phyloP scores from a whole-genome alignment of 169 alveolate genomes.

The Babesia ovis region DNA sequence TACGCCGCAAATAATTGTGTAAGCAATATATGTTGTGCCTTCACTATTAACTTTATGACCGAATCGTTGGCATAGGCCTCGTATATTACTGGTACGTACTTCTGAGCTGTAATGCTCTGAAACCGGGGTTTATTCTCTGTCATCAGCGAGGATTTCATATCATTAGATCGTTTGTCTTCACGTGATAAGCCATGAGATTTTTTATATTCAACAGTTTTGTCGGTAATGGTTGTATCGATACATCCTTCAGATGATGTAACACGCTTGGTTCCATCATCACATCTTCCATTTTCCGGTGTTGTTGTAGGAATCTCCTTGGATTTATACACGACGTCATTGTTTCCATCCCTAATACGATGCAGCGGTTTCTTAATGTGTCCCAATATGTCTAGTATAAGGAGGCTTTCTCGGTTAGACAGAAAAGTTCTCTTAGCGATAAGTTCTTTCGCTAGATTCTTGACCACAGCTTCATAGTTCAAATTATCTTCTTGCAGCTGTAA shows the following conservation, averaged over 20 bases:
- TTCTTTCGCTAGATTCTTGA: conserved; percentile 24
- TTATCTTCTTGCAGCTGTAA: conserved; percentile 30
- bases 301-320: background rate
- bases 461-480: conserved; percentile 22
- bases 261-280: background rate
- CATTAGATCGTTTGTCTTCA: background rate
- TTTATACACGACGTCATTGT: background rate
- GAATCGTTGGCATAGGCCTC: conserved; percentile 4
- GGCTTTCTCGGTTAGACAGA: conserved; percentile 47
- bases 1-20: conserved; percentile 19
- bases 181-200: background rate
- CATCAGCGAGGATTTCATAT: too few species aligned
- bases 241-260: background rate
- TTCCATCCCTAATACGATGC: background rate
- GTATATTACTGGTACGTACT: background rate
- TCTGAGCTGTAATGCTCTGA: background rate
- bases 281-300: too few species aligned
- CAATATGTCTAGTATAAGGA: conserved; percentile 27
- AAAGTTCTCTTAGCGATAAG: conserved; percentile 34
- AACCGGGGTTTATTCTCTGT: too few species aligned
- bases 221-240: background rate
- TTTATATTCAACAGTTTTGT: background rate
- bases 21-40: conserved; percentile 9
- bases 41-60: conserved; percentile 8
- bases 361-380: conserved; percentile 53